A percentile compares a stretch with the other conserved stretches of the same genome.
phyloP scores from a whole-genome alignment of 2,329 filamentous ascomycete species.

The Aquanectria penicillioides region DNA sequence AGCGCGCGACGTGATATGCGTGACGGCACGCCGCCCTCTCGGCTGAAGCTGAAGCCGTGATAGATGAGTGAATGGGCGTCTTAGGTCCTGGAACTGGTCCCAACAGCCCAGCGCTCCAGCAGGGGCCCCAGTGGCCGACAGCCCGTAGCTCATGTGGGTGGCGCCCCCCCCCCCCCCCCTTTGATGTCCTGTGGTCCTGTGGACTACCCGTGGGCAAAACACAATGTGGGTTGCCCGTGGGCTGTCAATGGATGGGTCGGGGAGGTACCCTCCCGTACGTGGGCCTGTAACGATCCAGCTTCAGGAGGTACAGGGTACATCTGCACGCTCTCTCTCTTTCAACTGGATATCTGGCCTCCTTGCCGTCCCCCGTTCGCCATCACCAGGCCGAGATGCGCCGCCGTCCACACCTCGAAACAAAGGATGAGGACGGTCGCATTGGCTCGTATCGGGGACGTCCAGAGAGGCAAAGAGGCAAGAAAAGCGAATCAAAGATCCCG shows the following conservation, averaged over 20 bases:
- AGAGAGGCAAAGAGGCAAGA: too few species aligned
- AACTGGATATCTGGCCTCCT: neutral
- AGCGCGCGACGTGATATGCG: neutral
- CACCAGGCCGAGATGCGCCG: too few species aligned
- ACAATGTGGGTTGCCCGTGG: too few species aligned
- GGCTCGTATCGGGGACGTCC: constrained; percentile 5
- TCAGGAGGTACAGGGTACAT: constrained; percentile 17
- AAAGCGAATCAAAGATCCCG: neutral
- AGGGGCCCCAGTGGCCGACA: constrained; percentile 12
- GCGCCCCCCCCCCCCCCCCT: too few species aligned
- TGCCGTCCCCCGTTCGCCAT: too few species aligned
- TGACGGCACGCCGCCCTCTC: constrained; percentile 1
- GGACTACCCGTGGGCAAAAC: too few species aligned
- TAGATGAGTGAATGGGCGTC: too few species aligned
- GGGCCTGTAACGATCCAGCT: constrained; percentile 5
- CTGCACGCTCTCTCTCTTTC: neutral
- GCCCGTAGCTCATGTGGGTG: constrained; percentile 8
- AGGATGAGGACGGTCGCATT: neutral
- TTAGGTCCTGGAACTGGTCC: neutral
- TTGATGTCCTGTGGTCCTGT: neutral
- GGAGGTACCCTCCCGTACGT: constrained; percentile 7
- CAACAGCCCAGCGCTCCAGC: neutral
- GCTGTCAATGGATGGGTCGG: neutral
- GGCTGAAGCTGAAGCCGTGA: constrained; percentile 3
- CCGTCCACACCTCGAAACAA: neutral